Base-by-base conservation (phyloP, 805 yeast genomes). In the Kluyveromyces aestuarii region DNA sequence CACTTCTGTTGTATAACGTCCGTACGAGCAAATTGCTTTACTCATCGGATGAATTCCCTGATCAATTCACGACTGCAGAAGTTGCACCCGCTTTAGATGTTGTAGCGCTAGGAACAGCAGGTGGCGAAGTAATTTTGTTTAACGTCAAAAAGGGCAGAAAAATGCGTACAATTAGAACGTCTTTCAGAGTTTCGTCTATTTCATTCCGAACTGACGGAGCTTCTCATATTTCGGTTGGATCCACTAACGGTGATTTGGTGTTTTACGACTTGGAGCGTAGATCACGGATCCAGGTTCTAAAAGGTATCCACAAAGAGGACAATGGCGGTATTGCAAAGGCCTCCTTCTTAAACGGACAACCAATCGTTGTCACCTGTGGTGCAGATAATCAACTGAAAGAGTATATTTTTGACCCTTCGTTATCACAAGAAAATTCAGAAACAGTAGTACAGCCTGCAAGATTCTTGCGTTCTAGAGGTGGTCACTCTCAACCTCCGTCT, bases 191-290 rank as follows among this genome's bases (percentile, higher is more conserved):
- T 14, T 64, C 75, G 0, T 73, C 95, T 0, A 56, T 91, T 18
- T 84, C 96, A 1, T 91, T 95, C 71, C 76, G 98, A 67, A 87
- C 96, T 2, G 99, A 93, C 64, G 95, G 95, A 0, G 75, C 83
- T 2, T 74, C 95, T 4, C 95, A 90, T 66, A 56, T 90, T 44
- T 95, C 87, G 13, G 81, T 85, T 16, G 93, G 91, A 11, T 76
- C 87, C 44, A 74, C 76, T 19, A 76, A 77, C 45, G 99, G 99
- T 49, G 96, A 88, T 61, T 66, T 93, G 44, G 80, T 80, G 57
- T 89, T 93, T 66, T 89, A 87, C 60, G 96, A 93, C 65, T 70
- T 93, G 56, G 80, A 81, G 51, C 75, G 77, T 53, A 77, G 79
- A 49, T 60, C 89, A 2, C 76, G 96, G 53, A 81, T 90, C 25